Evolutionary conservation across 2,329 filamentous ascomycete species (phyloP).

Genomic region (Penicillium sp.): DNA sequence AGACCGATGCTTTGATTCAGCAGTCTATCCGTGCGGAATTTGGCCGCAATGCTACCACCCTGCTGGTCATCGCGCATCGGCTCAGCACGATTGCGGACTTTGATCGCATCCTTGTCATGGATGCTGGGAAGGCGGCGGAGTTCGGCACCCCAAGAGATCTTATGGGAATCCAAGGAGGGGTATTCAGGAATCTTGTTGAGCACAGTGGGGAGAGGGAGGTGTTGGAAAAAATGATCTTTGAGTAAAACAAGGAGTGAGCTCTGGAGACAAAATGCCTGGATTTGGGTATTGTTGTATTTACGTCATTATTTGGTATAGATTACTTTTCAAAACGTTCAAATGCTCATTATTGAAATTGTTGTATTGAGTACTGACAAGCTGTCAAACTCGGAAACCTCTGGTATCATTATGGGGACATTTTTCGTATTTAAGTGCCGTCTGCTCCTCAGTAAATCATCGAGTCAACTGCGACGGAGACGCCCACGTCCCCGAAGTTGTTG

Average conservation of each 20-base stretch:
- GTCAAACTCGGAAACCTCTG: too few relatives aligned
- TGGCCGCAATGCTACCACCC: constrained; percentile 57
- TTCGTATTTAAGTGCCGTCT: too few relatives aligned
- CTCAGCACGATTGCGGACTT: constrained; percentile 76
- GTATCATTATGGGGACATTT: too few relatives aligned
- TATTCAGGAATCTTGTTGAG: constrained; percentile 26
- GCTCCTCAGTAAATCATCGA: too few relatives aligned
- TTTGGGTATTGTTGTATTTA: not conserved
- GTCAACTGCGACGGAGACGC: too few relatives aligned
- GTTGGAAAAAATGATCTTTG: constrained; percentile 27
- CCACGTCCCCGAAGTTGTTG: too few relatives aligned
- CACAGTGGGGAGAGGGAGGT: constrained; percentile 27
- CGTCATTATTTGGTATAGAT: not conserved
- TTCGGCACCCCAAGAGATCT: constrained; percentile 65
- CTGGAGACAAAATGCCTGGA: not conserved
- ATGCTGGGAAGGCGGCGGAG: constrained; percentile 66
- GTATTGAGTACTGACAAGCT: too few relatives aligned
- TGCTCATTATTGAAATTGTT: not conserved
- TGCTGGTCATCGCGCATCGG: constrained; percentile 74
- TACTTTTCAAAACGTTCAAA: not conserved
- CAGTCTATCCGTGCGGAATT: constrained; percentile 72
- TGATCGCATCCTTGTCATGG: constrained; percentile 70
- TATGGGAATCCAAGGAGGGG: constrained; percentile 41
- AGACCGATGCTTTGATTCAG: constrained; percentile 72
- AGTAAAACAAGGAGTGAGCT: not conserved